These are phyloP conservation scores for Orbilia blumenaviensis DNA, from an alignment of 2,329 filamentous ascomycete genomes.

Conservation along the genomic window DNA sequence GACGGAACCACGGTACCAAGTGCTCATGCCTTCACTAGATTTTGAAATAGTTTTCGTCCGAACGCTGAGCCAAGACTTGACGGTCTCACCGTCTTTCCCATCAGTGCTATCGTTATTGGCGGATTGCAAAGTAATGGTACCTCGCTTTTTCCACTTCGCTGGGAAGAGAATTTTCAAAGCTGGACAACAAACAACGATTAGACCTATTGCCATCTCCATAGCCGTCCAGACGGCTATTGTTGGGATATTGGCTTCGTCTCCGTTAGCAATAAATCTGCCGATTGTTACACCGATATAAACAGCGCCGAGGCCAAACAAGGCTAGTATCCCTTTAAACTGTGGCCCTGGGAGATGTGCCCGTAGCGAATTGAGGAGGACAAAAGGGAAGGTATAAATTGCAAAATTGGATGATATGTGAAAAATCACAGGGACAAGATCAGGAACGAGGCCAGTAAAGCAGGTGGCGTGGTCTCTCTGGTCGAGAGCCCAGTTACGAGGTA, in stretches of 20 bases:
- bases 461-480: neutral
- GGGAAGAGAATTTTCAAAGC: constrained; percentile 20
- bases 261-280: constrained; percentile 31
- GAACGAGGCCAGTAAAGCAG: constrained; percentile 8
- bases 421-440: constrained; percentile 20
- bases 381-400: constrained; percentile 35
- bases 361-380: constrained; percentile 33
- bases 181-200: constrained; percentile 39
- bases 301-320: constrained; percentile 30
- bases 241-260: constrained; percentile 4
- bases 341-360: constrained; percentile 6
- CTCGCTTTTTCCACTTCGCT: neutral
- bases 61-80: constrained; percentile 39
- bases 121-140: constrained; percentile 11
- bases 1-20: constrained; percentile 25
- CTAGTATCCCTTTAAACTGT: constrained; percentile 18
- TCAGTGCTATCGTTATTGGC: constrained; percentile 17
- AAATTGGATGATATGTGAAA: constrained; percentile 51
- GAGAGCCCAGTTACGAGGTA: constrained; percentile 25
- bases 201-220: constrained; percentile 33
- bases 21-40: constrained; percentile 35
- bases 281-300: constrained; percentile 36
- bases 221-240: constrained; percentile 46
- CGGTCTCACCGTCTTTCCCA: constrained; percentile 36
- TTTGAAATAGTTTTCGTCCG: constrained; percentile 29